Conservation (phyloP, 2,329 filamentous ascomycete species). For the Cadophora malorum region DNA sequence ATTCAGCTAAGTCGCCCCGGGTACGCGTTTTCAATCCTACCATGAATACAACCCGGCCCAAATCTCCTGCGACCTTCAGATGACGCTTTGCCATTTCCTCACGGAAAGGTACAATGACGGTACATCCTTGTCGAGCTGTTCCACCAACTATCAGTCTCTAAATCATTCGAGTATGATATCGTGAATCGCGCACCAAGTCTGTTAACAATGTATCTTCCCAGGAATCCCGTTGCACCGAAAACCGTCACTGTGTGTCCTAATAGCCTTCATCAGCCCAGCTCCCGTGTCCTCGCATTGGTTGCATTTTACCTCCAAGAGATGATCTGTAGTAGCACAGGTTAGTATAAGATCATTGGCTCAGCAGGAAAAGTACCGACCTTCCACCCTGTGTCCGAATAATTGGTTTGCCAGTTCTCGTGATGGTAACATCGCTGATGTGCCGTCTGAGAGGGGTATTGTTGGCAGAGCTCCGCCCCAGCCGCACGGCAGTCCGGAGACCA, state of each 20-base stretch:
- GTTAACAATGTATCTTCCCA: constrained; percentile 98
- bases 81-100: constrained; percentile 99
- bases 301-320: constrained; percentile 77
- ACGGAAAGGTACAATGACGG: constrained; percentile 88
- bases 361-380: constrained; percentile 64
- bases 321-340: constrained; percentile 60
- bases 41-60: constrained; percentile 87
- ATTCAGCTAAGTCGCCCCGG: constrained; percentile 8
- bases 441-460: constrained; percentile 54
- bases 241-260: constrained; percentile 94
- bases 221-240: constrained; percentile 94
- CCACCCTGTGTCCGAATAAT: constrained; percentile 89
- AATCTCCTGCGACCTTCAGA: constrained; percentile 93
- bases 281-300: constrained; percentile 21
- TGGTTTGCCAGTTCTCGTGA: constrained; percentile 95
- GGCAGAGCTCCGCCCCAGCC: constrained; percentile 54
- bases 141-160: constrained; percentile 37
- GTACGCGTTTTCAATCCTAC: constrained; percentile 50
- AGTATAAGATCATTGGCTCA: constrained; percentile 38
- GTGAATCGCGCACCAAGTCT: constrained; percentile 69
- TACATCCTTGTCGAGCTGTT: constrained; percentile 89
- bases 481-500: constrained; percentile 62
- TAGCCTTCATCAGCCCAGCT: constrained; percentile 36
- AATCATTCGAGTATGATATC: constrained; percentile 19
- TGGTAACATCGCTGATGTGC: constrained; percentile 80